Evolutionary conservation across 768 basidiomycete species (phyloP).

Genomic region (Obba rivulosa): DNA sequence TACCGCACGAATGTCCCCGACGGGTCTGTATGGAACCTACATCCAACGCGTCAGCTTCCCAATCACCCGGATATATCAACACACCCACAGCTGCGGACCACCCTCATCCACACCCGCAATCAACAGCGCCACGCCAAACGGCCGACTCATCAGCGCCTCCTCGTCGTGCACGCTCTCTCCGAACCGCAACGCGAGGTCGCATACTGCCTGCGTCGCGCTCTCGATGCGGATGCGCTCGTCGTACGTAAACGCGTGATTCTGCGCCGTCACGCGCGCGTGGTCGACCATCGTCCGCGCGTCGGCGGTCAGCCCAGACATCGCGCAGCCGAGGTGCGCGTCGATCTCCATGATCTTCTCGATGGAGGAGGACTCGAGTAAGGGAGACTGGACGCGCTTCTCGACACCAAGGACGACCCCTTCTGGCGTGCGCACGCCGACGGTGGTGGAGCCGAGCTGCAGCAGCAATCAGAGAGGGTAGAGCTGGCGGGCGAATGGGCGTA

Average conservation of each 20-base stretch:
- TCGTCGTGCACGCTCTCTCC: conserved; percentile 99
- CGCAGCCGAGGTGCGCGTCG: conserved; percentile 91
- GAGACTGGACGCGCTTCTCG: conserved; percentile 98
- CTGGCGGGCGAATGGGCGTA: too few species aligned
- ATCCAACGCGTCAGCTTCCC: conserved; percentile 73
- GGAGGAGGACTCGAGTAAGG: conserved; percentile 86
- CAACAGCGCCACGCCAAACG: conserved; percentile 95
- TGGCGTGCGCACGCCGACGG: conserved; percentile 89
- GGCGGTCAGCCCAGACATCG: conserved; percentile 96
- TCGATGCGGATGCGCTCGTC: conserved; percentile 97
- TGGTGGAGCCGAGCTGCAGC: conserved; percentile 90
- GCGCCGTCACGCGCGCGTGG: conserved; percentile 94
- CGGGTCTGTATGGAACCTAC: conserved; percentile 95
- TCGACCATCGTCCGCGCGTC: conserved; percentile 99
- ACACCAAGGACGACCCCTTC: conserved; percentile 91
- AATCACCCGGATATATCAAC: background rate
- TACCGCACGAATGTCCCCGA: conserved; percentile 97
- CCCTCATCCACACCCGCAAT: conserved; percentile 97
- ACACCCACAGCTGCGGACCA: conserved; percentile 90
- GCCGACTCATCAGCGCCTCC: conserved; percentile 98
- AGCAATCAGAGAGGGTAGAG: too few species aligned
- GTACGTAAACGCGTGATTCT: conserved; percentile 95
- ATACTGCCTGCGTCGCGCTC: conserved; percentile 96
- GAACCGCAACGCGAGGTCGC: conserved; percentile 93
- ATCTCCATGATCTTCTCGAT: conserved; percentile 99